These are phyloP conservation scores for Beauveria bassiana DNA, from an alignment of 2,329 filamentous ascomycete genomes.

Conservation along the genomic window DNA sequence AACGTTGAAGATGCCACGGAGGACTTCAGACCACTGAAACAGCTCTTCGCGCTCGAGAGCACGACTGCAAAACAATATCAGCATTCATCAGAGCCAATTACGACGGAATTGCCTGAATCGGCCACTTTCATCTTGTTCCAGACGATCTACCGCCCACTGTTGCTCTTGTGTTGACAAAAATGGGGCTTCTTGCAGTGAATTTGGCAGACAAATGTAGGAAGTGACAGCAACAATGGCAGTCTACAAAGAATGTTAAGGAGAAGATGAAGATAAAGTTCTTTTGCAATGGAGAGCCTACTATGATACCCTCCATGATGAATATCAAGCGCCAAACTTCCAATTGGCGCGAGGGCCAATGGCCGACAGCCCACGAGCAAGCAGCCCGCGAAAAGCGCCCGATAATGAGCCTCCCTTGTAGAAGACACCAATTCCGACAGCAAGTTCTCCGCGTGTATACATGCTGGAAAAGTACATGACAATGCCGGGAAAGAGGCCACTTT, in stretches of 20 bases:
- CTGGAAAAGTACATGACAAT: conserved; percentile 61
- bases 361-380: conserved; percentile 53
- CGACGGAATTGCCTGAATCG: conserved; percentile 23
- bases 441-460: conserved; percentile 51
- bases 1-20: conserved; percentile 49
- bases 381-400: conserved; percentile 51
- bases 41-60: conserved; percentile 32
- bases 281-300: conserved; percentile 26
- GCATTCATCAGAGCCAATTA: background rate
- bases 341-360: conserved; percentile 47
- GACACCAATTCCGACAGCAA: conserved; percentile 56
- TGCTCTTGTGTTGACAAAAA: conserved; percentile 48
- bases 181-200: conserved; percentile 42
- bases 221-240: conserved; percentile 45
- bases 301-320: conserved; percentile 51
- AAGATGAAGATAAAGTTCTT: background rate
- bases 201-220: conserved; percentile 48
- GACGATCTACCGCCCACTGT: conserved; percentile 36
- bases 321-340: conserved; percentile 56
- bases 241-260: conserved; percentile 21
- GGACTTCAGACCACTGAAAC: conserved; percentile 55
- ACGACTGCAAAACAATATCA: conserved; percentile 8
- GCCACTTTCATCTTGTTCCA: conserved; percentile 30
- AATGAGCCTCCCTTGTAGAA: conserved; percentile 62
- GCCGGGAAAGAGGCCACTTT: conserved; percentile 58